Conservation (phyloP, 345 rosid genomes). For the Gossypium stocksii region DNA sequence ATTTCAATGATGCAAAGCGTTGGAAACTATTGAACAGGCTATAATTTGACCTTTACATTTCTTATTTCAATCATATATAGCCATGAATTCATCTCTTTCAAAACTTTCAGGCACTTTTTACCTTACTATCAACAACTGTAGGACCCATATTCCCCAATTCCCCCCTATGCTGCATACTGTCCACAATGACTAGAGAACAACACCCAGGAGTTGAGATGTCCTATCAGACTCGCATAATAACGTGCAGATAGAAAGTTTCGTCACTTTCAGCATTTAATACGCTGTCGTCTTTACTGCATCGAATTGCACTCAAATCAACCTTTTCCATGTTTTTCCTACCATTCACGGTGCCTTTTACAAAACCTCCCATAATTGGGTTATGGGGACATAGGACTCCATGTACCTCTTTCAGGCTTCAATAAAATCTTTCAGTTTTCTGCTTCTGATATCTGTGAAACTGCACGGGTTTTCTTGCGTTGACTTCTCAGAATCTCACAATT, state of each 20-base stretch:
- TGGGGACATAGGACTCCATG: constrained; percentile 13
- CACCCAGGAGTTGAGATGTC: constrained; percentile 36
- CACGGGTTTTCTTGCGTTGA: constrained; percentile 41
- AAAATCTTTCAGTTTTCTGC: constrained; percentile 16
- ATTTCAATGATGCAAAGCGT: constrained; percentile 8
- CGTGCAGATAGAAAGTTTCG: constrained; percentile 28
- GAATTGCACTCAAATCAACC: constrained; percentile 12
- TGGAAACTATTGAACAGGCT: constrained; percentile 15
- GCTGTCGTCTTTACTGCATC: constrained; percentile 12
- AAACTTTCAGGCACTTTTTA: constrained; percentile 17
- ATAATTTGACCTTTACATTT: constrained; percentile 24
- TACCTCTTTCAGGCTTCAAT: constrained; percentile 10
- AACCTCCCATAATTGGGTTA: constrained; percentile 12
- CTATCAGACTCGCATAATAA: constrained; percentile 29
- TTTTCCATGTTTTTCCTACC: neutral
- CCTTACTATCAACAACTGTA: constrained; percentile 13
- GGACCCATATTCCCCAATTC: constrained; percentile 19
- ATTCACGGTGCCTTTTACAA: neutral
- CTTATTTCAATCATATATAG: constrained; percentile 25
- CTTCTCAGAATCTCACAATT: constrained; percentile 22
- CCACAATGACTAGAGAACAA: constrained; percentile 25
- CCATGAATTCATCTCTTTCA: constrained; percentile 6
- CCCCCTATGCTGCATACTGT: constrained; percentile 22
- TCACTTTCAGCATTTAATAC: constrained; percentile 39
- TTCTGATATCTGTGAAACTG: constrained; percentile 18